These are phyloP conservation scores for Marasmius tenuissimus DNA, from an alignment of 1,284 basidiomycete species.

Conservation along the genomic window DNA sequence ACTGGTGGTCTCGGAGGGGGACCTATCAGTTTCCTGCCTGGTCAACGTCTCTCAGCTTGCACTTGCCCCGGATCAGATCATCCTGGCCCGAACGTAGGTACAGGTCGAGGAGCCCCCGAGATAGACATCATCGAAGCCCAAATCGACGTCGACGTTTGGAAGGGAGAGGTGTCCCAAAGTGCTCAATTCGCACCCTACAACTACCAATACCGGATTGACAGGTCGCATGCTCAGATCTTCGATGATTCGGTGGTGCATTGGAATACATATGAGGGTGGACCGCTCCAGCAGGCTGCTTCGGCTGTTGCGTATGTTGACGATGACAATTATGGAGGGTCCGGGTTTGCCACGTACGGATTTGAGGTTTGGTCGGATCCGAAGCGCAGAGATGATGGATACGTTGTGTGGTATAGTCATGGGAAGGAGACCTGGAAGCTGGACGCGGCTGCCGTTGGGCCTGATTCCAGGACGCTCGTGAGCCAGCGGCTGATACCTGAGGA, in stretches of 20 bases:
- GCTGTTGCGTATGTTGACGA: constrained; percentile 58
- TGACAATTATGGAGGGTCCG: constrained; percentile 51
- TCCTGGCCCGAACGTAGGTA: constrained; percentile 74
- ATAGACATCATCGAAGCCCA: constrained; percentile 83
- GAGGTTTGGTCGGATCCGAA: constrained; percentile 75
- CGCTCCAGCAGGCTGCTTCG: constrained; percentile 80
- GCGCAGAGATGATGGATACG: constrained; percentile 61
- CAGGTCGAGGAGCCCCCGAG: constrained; percentile 84
- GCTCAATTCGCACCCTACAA: constrained; percentile 83
- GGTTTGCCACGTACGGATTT: constrained; percentile 62
- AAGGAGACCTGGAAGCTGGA: constrained; percentile 67
- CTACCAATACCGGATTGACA: constrained; percentile 61
- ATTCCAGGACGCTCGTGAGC: constrained; percentile 52
- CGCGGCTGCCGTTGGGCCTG: constrained; percentile 57
- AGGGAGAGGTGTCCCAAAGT: constrained; percentile 76
- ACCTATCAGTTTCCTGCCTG: constrained; percentile 69
- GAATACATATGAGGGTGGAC: constrained; percentile 77
- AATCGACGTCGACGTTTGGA: constrained; percentile 45
- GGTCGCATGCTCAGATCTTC: constrained; percentile 56
- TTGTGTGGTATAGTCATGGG: constrained; percentile 72
- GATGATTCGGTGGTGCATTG: constrained; percentile 50
- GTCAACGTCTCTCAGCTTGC: constrained; percentile 79
- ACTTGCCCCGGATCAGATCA: constrained; percentile 83
- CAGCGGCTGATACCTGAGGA: constrained; percentile 72
- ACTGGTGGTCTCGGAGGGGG: constrained; percentile 50